Percentiles rank a stretch among this genome's conserved stretches.
phyloP scores from a whole-genome alignment of 257 asterid species.

The Solanum raphanifolium region DNA sequence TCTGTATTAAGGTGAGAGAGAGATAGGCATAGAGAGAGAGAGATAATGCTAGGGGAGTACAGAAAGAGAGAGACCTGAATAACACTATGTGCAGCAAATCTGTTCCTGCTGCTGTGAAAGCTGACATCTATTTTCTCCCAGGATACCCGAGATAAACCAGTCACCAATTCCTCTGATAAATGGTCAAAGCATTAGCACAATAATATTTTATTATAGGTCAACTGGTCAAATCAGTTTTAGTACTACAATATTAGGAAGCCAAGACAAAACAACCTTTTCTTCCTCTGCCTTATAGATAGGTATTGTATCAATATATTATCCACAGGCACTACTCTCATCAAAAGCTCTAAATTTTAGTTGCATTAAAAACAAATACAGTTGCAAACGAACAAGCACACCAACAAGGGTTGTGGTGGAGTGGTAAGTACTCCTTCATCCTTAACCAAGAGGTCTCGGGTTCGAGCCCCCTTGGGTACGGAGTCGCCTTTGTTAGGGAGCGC shows the following conservation, averaged over 20 bases:
- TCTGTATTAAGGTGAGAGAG: not conserved
- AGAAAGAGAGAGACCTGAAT: conserved; percentile 59
- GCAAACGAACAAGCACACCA: not conserved
- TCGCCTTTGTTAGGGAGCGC: too few relatives aligned
- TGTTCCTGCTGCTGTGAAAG: conserved; percentile 69
- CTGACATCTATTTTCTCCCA: conserved; percentile 99
- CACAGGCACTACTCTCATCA: not conserved
- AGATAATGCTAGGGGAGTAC: not conserved
- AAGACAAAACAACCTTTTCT: not conserved
- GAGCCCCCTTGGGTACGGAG: too few relatives aligned
- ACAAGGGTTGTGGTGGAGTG: not conserved
- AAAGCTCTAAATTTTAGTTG: not conserved
- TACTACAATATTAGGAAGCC: not conserved
- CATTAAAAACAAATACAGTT: not conserved
- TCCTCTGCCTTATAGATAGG: not conserved
- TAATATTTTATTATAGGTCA: not conserved
- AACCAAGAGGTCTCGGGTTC: too few relatives aligned
- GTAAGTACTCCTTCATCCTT: too few relatives aligned
- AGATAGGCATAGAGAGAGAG: too few relatives aligned
- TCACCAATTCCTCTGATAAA: conserved; percentile 64
- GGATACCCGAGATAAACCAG: conserved; percentile 70
- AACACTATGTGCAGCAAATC: conserved; percentile 85
- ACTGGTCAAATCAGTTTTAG: not conserved
- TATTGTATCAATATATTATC: not conserved
- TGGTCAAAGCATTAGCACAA: conserved; percentile 1